A percentile compares a stretch with the other conserved stretches of the same genome.
phyloP scores from a whole-genome alignment of 768 basidiomycete species.

The Podaxis sp. region DNA sequence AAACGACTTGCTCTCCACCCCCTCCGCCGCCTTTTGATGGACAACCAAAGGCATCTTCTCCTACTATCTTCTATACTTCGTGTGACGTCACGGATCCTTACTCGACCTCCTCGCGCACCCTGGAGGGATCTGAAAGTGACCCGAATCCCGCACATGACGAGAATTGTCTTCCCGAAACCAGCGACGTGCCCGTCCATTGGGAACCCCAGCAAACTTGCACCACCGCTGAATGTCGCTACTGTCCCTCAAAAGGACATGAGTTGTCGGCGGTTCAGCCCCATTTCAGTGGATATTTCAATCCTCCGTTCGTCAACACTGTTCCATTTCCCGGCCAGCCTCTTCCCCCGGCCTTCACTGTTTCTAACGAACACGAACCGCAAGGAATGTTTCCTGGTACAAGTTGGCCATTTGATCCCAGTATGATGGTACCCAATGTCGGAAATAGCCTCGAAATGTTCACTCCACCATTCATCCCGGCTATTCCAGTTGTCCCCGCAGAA shows the following conservation, averaged over 20 bases:
- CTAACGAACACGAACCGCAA: neutral
- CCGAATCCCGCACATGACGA: neutral
- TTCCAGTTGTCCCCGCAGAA: slow-evolving; percentile 2
- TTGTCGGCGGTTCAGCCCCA: neutral
- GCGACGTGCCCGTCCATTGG: neutral
- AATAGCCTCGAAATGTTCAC: slow-evolving; percentile 7
- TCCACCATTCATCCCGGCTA: slow-evolving; percentile 3
- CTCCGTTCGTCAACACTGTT: neutral
- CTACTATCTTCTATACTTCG: slow-evolving; percentile 30
- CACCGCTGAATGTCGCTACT: slow-evolving; percentile 9
- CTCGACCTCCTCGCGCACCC: neutral
- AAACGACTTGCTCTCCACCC: slow-evolving; percentile 10
- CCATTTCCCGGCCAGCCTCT: neutral
- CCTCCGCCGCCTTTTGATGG: slow-evolving; percentile 2
- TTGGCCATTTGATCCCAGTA: slow-evolving; percentile 6
- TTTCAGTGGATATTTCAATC: neutral
- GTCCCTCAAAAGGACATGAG: slow-evolving; percentile 10
- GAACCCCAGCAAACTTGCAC: slow-evolving; percentile 8
- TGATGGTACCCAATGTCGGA: neutral
- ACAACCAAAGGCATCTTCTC: slow-evolving; percentile 20
- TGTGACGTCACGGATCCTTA: slow-evolving; percentile 15
- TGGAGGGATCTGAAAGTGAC: neutral
- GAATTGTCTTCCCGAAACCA: neutral
- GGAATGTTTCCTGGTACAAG: neutral
- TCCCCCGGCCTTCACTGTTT: neutral